These are phyloP conservation scores for Coniella lustricola DNA, from an alignment of 2,329 filamentous ascomycete species.

Conservation along the genomic window DNA sequence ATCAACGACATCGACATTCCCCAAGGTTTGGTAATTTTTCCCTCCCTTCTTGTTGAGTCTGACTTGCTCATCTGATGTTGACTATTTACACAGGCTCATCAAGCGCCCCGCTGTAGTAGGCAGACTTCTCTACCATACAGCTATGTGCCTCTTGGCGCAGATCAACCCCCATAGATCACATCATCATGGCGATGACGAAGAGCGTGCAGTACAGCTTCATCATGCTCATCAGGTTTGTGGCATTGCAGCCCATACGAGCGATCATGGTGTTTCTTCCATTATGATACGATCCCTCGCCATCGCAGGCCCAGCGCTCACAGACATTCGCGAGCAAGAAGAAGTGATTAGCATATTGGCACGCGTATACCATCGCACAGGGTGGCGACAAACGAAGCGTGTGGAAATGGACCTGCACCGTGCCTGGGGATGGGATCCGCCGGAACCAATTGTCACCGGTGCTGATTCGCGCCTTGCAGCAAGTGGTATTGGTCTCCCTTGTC, in stretches of 20 bases:
- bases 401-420: conserved; percentile 63
- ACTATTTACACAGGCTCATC: conserved; percentile 54
- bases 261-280: conserved; percentile 70
- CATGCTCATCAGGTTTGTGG: conserved; percentile 85
- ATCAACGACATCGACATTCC: conserved; percentile 69
- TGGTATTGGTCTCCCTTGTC: not conserved
- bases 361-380: conserved; percentile 70
- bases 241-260: conserved; percentile 78
- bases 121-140: conserved; percentile 82
- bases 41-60: no score
- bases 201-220: conserved; percentile 61
- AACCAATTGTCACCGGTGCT: not conserved
- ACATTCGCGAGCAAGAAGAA: conserved; percentile 69
- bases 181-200: conserved; percentile 53
- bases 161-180: conserved; percentile 60
- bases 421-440: conserved; percentile 62
- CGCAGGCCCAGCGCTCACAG: conserved; percentile 64
- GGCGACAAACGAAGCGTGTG: conserved; percentile 62
- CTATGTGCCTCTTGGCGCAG: conserved; percentile 72
- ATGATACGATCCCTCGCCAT: conserved; percentile 74
- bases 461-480: not conserved
- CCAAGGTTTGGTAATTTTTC: conserved; percentile 67
- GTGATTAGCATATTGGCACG: conserved; percentile 69
- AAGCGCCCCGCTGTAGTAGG: conserved; percentile 77
- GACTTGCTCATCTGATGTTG: no score